phyloP scores from a whole-genome alignment of 1,284 basidiomycete species.

The Apiotrichum brassicae region DNA sequence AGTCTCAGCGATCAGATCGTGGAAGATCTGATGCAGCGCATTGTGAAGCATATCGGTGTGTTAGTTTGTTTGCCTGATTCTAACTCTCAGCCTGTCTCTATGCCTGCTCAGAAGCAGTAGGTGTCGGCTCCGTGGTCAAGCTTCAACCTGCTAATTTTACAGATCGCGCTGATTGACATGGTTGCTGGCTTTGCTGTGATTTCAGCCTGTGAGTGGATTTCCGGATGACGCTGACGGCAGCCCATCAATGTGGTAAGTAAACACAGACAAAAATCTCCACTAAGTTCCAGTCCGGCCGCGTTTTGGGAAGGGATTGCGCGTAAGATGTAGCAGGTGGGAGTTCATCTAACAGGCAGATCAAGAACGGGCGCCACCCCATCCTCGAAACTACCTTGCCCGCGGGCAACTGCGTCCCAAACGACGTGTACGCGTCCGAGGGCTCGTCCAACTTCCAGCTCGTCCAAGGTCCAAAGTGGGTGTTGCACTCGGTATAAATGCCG shows the following conservation, averaged over 20 bases:
- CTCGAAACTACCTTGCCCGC: constrained; percentile 66
- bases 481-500: too few relatives aligned
- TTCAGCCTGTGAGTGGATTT: constrained; percentile 58
- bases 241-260: constrained; percentile 2
- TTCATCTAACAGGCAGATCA: constrained; percentile 50
- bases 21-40: constrained; percentile 59
- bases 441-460: constrained; percentile 79
- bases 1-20: constrained; percentile 76
- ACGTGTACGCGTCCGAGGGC: constrained; percentile 60
- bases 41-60: constrained; percentile 57
- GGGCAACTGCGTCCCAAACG: constrained; percentile 72
- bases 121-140: constrained; percentile 11
- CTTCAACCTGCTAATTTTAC: neutral
- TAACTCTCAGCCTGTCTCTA: constrained; percentile 58
- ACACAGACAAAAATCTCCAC: neutral
- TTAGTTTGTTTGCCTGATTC: constrained; percentile 1
- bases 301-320: neutral
- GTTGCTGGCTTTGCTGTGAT: constrained; percentile 70
- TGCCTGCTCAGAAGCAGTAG: constrained; percentile 77
- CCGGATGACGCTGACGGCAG: constrained; percentile 13
- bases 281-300: constrained; percentile 62
- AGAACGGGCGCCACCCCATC: constrained; percentile 76
- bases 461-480: constrained; percentile 73
- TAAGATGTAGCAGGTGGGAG: neutral
- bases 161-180: constrained; percentile 73